Percentiles rank a stretch among this genome's conserved stretches.
These are phyloP conservation scores for Pythium dissimile DNA, from an alignment of 352 stramenopile species.

Conservation along the genomic window DNA sequence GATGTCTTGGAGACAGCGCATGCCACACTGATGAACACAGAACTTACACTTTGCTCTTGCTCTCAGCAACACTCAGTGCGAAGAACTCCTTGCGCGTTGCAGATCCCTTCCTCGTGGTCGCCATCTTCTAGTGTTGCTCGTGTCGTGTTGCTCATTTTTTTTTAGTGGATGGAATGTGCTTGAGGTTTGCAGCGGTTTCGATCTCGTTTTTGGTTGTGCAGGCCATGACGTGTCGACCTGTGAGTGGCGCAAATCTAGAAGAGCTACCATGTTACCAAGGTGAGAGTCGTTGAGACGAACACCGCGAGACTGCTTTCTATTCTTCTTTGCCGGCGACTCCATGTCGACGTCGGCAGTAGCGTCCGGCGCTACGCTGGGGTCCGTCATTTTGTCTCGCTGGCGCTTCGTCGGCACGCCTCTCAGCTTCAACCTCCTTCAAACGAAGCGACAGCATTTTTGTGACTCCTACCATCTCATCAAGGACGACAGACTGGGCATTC, in stretches of 20 bases:
- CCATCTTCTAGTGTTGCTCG: slow-evolving; percentile 4
- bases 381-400: background rate
- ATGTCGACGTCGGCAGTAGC: too few relatives aligned
- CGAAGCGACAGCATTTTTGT: slow-evolving; percentile 1
- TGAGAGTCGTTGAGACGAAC: too few relatives aligned
- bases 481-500: background rate
- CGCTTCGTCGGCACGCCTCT: background rate
- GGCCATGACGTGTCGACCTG: background rate
- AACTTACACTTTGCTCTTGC: background rate
- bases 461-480: background rate
- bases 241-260: background rate
- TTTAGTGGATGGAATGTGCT: background rate
- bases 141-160: too few relatives aligned
- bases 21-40: background rate
- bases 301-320: too few relatives aligned
- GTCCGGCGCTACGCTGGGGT: too few relatives aligned
- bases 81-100: background rate
- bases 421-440: slow-evolving; percentile 3
- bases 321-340: too few relatives aligned
- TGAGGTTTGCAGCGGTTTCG: background rate
- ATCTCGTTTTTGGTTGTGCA: background rate
- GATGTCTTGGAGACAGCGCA: slow-evolving; percentile 5
- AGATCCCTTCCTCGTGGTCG: background rate
- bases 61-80: background rate
- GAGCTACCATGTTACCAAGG: too few relatives aligned